A percentile compares a stretch with the other conserved stretches of the same genome.
phyloP scores from a whole-genome alignment of 2,329 filamentous ascomycete species.

The Epichloe sp. region DNA sequence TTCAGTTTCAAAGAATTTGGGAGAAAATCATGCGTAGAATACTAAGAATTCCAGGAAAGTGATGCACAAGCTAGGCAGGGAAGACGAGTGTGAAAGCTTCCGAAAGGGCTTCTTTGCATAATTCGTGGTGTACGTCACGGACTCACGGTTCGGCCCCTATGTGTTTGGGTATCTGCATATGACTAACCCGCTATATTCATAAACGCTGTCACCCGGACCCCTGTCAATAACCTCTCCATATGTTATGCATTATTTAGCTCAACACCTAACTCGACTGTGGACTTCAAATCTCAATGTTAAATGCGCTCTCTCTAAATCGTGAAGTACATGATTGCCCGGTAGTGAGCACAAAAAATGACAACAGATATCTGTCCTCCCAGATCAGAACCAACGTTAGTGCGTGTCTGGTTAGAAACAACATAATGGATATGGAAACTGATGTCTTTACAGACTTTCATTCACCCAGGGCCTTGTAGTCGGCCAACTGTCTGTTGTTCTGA shows the following conservation, averaged over 20 bases:
- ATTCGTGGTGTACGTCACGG: not conserved
- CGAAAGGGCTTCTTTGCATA: not conserved
- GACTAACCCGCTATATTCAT: not conserved
- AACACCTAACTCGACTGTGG: not conserved
- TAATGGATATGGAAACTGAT: not conserved
- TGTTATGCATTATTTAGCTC: not conserved
- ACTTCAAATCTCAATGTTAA: not conserved
- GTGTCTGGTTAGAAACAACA: not conserved
- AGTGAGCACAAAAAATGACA: constrained; percentile 18
- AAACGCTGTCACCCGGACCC: not conserved
- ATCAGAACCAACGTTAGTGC: constrained; percentile 34
- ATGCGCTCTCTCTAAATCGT: not conserved
- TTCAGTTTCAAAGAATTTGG: not conserved
- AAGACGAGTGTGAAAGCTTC: not conserved
- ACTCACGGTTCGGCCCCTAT: not conserved
- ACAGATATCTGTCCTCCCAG: constrained; percentile 27
- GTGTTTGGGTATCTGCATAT: constrained; percentile 2
- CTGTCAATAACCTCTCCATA: not conserved
- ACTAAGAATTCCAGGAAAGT: too few species aligned
- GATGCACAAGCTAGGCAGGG: not conserved
- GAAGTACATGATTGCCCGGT: not conserved
- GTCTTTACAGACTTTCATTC: constrained; percentile 53
- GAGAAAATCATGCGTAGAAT: not conserved
- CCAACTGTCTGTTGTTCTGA: constrained; percentile 79
- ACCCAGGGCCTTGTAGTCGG: constrained; percentile 88